Percentiles rank a stretch among this genome's conserved stretches.
Evolutionary conservation across 345 rosid genomes (phyloP).

Genomic region (Eucalyptus caleyi): DNA sequence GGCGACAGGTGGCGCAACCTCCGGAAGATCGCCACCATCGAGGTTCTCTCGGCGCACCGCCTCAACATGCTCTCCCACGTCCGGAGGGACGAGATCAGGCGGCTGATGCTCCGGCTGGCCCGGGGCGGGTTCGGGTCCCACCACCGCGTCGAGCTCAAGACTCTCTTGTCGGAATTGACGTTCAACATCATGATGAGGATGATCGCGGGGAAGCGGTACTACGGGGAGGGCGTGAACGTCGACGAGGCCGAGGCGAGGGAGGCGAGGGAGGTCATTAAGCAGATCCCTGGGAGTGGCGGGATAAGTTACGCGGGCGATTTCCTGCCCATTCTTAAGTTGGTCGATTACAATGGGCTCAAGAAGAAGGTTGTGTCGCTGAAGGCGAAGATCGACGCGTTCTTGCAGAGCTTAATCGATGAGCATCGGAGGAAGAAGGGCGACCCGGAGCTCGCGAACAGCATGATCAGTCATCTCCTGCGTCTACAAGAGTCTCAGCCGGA

Average conservation of each 20-base stretch:
- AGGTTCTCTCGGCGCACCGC: conserved; percentile 43
- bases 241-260: background rate
- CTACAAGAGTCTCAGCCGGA: conserved; percentile 34
- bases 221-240: conserved; percentile 20
- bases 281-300: background rate
- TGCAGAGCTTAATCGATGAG: conserved; percentile 39
- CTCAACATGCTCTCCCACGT: conserved; percentile 10
- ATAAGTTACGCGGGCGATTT: background rate
- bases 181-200: conserved; percentile 12
- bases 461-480: conserved; percentile 48
- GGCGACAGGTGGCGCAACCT: conserved; percentile 71
- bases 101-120: conserved; percentile 18
- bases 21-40: conserved; percentile 25
- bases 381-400: conserved; percentile 18
- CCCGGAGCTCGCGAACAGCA: conserved; percentile 4
- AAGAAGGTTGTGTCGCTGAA: conserved; percentile 14
- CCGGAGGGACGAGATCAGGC: conserved; percentile 32
- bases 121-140: conserved; percentile 1
- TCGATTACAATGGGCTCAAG: conserved; percentile 1
- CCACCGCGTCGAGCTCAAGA: conserved; percentile 23
- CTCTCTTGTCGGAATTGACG: conserved; percentile 18
- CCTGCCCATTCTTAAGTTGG: background rate
- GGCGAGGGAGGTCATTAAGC: conserved; percentile 7
- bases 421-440: conserved; percentile 6
- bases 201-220: conserved; percentile 54